Conservation (phyloP, 306 rosid genomes). For the Gastrolobium villosum region DNA sequence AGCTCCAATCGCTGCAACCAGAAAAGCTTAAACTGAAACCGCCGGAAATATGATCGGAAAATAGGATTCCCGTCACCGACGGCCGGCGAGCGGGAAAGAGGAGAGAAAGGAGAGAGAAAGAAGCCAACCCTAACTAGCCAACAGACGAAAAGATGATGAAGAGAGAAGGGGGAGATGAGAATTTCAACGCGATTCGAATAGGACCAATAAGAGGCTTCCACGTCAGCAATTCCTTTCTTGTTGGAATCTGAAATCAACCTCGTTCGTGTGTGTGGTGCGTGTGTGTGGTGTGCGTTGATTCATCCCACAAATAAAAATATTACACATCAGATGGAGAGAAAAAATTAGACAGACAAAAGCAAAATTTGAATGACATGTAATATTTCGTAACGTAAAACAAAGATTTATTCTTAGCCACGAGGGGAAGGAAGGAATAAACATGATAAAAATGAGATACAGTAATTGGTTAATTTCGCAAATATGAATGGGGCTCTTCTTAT, state of each 20-base stretch:
- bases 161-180: slow-evolving; percentile 42
- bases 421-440: no score
- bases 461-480: no score
- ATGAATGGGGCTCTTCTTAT: no score
- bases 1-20: slow-evolving; percentile 47
- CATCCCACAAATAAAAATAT: no score
- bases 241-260: background rate
- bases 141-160: background rate
- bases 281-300: no score
- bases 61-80: slow-evolving; percentile 51
- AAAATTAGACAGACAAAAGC: no score
- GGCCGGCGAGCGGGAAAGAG: slow-evolving; percentile 42
- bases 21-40: background rate
- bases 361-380: no score
- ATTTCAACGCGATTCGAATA: background rate
- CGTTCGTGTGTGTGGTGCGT: no score
- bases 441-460: no score
- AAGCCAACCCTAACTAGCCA: slow-evolving; percentile 47
- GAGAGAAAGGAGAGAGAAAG: slow-evolving; percentile 13
- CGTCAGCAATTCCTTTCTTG: slow-evolving; percentile 50
- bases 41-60: slow-evolving; percentile 55
- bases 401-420: no score
- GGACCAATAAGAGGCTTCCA: slow-evolving; percentile 45
- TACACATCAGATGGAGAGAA: no score
- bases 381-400: no score